Conservation (phyloP, 768 basidiomycete genomes). For the Leccinum longicurvipes region DNA sequence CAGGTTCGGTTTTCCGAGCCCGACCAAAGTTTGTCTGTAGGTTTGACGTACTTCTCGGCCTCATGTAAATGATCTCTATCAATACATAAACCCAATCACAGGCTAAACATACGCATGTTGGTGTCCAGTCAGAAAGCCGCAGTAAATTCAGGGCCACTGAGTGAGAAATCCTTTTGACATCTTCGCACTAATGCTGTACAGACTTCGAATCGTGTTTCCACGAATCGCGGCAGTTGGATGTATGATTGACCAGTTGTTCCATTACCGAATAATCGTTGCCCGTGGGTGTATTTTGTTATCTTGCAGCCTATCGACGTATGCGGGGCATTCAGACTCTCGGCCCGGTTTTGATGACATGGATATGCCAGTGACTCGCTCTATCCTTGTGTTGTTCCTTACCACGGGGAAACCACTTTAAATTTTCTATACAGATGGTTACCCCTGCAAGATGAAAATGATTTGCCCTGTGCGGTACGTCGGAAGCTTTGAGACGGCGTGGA, state of each 20-base stretch:
- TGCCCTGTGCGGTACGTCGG: too few relatives aligned
- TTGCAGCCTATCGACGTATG: background rate
- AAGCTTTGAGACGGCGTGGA: too few relatives aligned
- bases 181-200: background rate
- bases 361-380: background rate
- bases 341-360: too few relatives aligned
- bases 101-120: background rate
- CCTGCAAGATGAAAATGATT: background rate
- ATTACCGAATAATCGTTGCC: background rate
- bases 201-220: background rate
- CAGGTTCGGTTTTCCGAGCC: background rate
- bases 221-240: too few relatives aligned
- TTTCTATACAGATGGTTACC: background rate
- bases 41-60: background rate
- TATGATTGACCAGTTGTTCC: background rate
- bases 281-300: background rate
- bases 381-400: background rate
- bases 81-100: background rate
- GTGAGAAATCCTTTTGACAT: background rate
- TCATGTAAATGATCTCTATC: background rate
- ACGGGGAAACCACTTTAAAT: background rate
- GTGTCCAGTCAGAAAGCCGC: background rate
- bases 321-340: too few relatives aligned
- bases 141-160: background rate
- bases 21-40: background rate